Conservation (phyloP, 345 rosid species). For the Hypericum perforatum region DNA sequence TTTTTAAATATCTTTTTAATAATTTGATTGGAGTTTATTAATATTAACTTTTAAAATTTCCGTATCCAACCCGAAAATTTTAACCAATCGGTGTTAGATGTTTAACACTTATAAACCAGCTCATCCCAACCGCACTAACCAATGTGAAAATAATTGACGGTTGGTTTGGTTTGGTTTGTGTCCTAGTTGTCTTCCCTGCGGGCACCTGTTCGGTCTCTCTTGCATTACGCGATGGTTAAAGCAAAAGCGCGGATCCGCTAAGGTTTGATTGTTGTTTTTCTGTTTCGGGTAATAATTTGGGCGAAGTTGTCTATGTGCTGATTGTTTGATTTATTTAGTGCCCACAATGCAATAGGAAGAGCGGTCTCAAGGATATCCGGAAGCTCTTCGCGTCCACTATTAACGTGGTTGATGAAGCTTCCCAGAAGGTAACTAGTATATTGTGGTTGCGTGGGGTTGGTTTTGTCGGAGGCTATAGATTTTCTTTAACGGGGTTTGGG, state of each 20-base stretch:
- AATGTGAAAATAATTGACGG: neutral
- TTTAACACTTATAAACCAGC: too few species aligned
- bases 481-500: neutral
- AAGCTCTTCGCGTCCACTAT: constrained; percentile 63
- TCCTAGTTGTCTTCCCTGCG: constrained; percentile 96
- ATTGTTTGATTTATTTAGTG: constrained; percentile 35
- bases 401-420: constrained; percentile 66
- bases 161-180: constrained; percentile 8
- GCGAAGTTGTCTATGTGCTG: neutral
- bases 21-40: neutral
- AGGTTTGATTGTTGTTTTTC: constrained; percentile 28
- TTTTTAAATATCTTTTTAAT: neutral
- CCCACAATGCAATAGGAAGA: constrained; percentile 67
- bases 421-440: constrained; percentile 42
- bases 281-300: neutral
- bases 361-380: constrained; percentile 52
- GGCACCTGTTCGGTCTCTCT: constrained; percentile 75
- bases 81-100: too few species aligned
- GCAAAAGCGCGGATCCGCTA: constrained; percentile 39
- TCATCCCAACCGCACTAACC: too few species aligned
- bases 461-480: neutral
- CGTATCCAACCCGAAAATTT: too few species aligned
- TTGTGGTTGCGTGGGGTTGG: neutral
- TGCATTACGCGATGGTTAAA: constrained; percentile 72
- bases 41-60: too few species aligned